phyloP scores from a whole-genome alignment of 345 rosid genomes.

The Reutealis trisperma region DNA sequence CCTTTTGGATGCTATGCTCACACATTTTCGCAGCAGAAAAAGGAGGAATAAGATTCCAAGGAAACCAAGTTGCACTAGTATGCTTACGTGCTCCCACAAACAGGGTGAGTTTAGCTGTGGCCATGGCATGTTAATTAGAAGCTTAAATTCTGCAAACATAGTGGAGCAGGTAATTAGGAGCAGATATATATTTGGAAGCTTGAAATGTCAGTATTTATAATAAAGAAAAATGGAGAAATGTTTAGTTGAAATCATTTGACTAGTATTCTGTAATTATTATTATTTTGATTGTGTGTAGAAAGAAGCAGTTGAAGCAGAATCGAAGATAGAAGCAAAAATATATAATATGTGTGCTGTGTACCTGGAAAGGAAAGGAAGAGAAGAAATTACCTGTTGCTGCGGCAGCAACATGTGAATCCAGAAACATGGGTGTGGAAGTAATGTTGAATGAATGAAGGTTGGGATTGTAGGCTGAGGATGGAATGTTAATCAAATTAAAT shows the following conservation, averaged over 20 bases:
- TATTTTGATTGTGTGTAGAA: too few relatives aligned
- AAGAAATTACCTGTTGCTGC: background rate
- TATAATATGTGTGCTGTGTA: too few relatives aligned
- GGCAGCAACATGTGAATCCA: background rate
- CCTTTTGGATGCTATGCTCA: slow-evolving; percentile 31
- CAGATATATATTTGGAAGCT: background rate
- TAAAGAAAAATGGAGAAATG: background rate
- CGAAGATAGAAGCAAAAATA: too few relatives aligned
- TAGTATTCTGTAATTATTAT: too few relatives aligned
- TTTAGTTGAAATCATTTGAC: too few relatives aligned
- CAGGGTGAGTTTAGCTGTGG: slow-evolving; percentile 44
- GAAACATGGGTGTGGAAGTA: too few relatives aligned
- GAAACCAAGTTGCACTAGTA: slow-evolving; percentile 50
- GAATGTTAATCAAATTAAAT: background rate
- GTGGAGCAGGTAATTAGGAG: background rate
- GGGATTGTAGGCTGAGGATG: background rate
- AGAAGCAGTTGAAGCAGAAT: too few relatives aligned
- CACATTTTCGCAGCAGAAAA: slow-evolving; percentile 27
- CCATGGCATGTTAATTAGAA: slow-evolving; percentile 38
- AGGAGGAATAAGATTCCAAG: slow-evolving; percentile 43
- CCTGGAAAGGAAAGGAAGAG: too few relatives aligned
- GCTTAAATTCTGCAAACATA: slow-evolving; percentile 36
- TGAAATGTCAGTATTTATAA: too few relatives aligned
- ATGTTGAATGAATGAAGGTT: background rate
- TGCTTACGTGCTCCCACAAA: slow-evolving; percentile 57